Percentiles rank a stretch among this genome's conserved stretches.
Conservation (phyloP, 2,329 filamentous ascomycete genomes). For the Colletotrichum siamense region DNA sequence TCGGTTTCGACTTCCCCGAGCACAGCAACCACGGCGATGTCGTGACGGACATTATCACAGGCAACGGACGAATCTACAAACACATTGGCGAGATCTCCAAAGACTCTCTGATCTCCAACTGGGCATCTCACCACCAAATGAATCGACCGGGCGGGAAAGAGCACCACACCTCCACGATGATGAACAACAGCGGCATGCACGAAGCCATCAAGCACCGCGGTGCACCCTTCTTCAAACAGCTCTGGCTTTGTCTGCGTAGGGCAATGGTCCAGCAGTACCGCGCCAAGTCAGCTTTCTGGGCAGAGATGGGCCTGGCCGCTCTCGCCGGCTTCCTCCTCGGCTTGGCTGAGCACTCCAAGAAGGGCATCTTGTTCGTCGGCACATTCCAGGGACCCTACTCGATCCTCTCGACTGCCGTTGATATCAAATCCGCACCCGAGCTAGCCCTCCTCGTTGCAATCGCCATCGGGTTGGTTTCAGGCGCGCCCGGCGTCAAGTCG, state of each 20-base stretch:
- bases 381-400: slow-evolving; percentile 56
- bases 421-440: slow-evolving; percentile 56
- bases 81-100: slow-evolving; percentile 49
- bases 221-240: slow-evolving; percentile 53
- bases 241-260: slow-evolving; percentile 56
- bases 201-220: slow-evolving; percentile 55
- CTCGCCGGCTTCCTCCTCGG: slow-evolving; percentile 61
- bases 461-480: slow-evolving; percentile 60
- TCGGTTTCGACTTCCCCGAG: slow-evolving; percentile 56
- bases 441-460: slow-evolving; percentile 58
- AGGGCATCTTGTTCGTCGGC: slow-evolving; percentile 59
- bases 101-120: slow-evolving; percentile 54
- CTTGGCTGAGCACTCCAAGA: slow-evolving; percentile 52
- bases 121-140: slow-evolving; percentile 39
- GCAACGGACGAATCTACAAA: slow-evolving; percentile 59
- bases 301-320: slow-evolving; percentile 58
- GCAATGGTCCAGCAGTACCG: slow-evolving; percentile 64
- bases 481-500: slow-evolving; percentile 59
- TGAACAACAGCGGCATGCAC: slow-evolving; percentile 45
- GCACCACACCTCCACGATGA: slow-evolving; percentile 30
- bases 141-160: slow-evolving; percentile 30
- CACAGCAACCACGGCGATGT: slow-evolving; percentile 61
- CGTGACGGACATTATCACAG: slow-evolving; percentile 67
- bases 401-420: slow-evolving; percentile 55
- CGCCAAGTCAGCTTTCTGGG: slow-evolving; percentile 52